Base-by-base conservation (phyloP, 805 yeast genomes). In the Metschnikowia corniflorae region DNA sequence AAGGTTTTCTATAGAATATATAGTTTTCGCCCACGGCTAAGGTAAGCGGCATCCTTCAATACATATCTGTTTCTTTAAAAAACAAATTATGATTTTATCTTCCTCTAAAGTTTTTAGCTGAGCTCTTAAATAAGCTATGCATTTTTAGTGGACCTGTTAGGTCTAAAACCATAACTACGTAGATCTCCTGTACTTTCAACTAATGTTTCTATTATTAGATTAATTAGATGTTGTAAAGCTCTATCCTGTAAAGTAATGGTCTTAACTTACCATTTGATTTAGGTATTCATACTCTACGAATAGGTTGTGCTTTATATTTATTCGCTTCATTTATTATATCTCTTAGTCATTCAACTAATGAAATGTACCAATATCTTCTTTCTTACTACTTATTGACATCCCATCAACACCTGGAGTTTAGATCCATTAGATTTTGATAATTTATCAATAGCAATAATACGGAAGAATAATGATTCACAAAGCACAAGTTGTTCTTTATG, bases 361-460 rank as follows among this genome's bases (percentile, higher is more conserved):
- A 28, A 14, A 17, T 9, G 15, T 18, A 17, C 22, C 31, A 18
- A 28, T 17, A 4, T 28, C 16, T 18, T 18, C 22, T 7, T 28
- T 28, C n/a, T 3, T 17, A 18, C 21, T 17, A 16, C 15, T 17
- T 6, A 17, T 2, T 28, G 16, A 17, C 6, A 28, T 28, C 8
- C 16, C 16, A 16, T 31, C 33, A 22, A n/a, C 17, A 5, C 18
- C 25, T 13, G 19, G 22, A 20, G 22, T 16, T 18, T n/a, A 14
- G 16, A 29, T 19, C 16, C 19, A 12, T 9, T 17, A 29, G 32
- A 19, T 26, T n/a, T n/a, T 12, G 23, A 33, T 14, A 33, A 18
- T 21, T 33, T 31, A 20, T 33, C 37, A 23, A 23, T 23, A 23
- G 26, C 26, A 23, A 23, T 23, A 23, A 23, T 23, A 23, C 26